A percentile compares a stretch with the other conserved stretches of the same genome.
Evolutionary conservation across 352 stramenopile species (phyloP).

Genomic region (Aphanomyces cochlioides): DNA sequence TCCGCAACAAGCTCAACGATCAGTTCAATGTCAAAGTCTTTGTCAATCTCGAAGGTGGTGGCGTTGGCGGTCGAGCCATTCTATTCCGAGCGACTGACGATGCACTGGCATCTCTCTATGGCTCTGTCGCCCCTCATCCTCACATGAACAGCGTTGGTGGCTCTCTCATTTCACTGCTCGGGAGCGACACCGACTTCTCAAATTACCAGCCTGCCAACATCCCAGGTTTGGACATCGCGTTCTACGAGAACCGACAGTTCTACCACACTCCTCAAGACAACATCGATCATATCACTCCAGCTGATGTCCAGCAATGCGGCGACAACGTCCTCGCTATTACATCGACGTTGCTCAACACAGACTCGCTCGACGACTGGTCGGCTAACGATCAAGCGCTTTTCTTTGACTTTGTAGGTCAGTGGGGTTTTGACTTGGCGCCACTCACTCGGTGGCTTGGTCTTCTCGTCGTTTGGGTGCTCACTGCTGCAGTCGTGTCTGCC

Average conservation of each 20-base stretch:
- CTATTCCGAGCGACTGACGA: constrained; percentile 21
- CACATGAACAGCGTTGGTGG: constrained; percentile 23
- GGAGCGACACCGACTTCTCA: not conserved
- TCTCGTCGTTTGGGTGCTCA: not conserved
- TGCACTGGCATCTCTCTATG: constrained; percentile 3
- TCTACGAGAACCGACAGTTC: constrained; percentile 16
- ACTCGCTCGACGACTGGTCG: not conserved
- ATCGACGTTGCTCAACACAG: not conserved
- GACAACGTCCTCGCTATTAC: constrained; percentile 9
- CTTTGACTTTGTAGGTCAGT: constrained; percentile 8
- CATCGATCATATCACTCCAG: constrained; percentile 10
- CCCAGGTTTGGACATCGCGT: constrained; percentile 14
- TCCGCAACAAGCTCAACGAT: not conserved
- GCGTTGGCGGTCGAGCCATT: constrained; percentile 14
- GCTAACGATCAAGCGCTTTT: not conserved
- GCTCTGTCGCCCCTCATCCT: not conserved
- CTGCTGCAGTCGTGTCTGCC: not conserved
- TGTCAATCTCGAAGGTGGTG: constrained; percentile 20
- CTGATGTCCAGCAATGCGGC: constrained; percentile 5
- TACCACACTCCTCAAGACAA: constrained; percentile 17
- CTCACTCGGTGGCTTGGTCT: not conserved
- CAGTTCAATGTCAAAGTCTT: constrained; percentile 6
- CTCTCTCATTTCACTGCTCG: constrained; percentile 1
- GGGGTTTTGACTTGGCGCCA: not conserved
- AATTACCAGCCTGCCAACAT: not conserved